Evolutionary conservation across 805 yeast species (phyloP), one percentile per base, ranked within the genome.

Genomic region (Jamesozyma rosinii): DNA sequence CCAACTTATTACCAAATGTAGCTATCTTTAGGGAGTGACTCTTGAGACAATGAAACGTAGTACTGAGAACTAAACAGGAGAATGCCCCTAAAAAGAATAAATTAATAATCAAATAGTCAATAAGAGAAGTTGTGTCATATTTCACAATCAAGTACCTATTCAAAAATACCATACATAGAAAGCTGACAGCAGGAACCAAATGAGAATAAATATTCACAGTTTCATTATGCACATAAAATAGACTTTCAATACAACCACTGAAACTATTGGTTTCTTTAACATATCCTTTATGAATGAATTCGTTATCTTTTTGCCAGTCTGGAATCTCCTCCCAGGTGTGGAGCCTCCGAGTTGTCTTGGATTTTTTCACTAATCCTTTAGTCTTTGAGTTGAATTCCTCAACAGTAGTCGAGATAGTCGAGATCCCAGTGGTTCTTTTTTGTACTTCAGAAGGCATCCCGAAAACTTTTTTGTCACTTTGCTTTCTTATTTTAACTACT

Each of bases 251-350:
- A 42, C 81, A 75, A 32, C 57, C 62, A 30, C 41, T 40, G 46
- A 62, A 71, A 40, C 81, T 74, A 31, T 59, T 53, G 1, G 83
- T 75, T 42, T 74, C 77, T 26, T 64, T 68, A 17, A 83, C 80
- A 53, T 83, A 83, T 5, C 86, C 85, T 1, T 76, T 64, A 24
- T 66, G 53, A 32, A 83, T 82, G 54, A 60, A 79, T 49, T 77
- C 81, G 55, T 83, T 83, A 53, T 83, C 90, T 46, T 72, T 69
- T 53, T 81, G 88, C 92, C 92, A 83, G 6, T 67, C 74, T 18
- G 81, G 84, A 13, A 83, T 59, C 49, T 82, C 82, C 49, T 78
- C 50, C 58, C 58, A 62, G 4, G 52, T 46, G 33, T 49, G 55
- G 1, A 58, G 39, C 32, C 46, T 49, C 27, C 45, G 47, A n/a